Base-by-base conservation (phyloP, 1,284 basidiomycete species). In the Cerioporus squamosus region DNA sequence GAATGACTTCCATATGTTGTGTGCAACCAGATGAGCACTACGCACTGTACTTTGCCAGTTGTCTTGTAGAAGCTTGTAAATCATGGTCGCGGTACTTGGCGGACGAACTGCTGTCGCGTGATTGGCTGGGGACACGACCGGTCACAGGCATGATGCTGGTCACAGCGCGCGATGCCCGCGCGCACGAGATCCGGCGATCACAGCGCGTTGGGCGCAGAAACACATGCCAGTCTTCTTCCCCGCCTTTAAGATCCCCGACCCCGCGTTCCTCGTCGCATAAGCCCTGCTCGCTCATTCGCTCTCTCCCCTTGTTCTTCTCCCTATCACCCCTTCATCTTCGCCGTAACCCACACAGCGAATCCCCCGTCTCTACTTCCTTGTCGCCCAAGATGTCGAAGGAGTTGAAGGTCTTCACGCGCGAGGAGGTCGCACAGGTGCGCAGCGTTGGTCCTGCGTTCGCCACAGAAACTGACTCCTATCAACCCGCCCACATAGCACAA, bases 391-490 rank as follows among this genome's bases (percentile, higher is more conserved):
- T 78, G 51, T 67, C 77, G 36, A 80, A 78, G 60, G 72, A 80
- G 65, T 39, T 79, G 42, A 82, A 79, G 66, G 67, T 74, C 18
- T 81, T 78, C 53, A 78, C 83, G 9, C 75, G 79, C 53, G 82
- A 84, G 53, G 84, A 87, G 62, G 81, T 87, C 40, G 79, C 79
- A 15, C 79, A 83, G 79, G 84, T 84, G 48, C 42, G 71, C 63
- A 1, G 23, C 26, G 44, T 14, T 43, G 22, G 2, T 20, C 14
- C 40, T 24, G 14, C 26, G 42, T 46, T 14, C n/a, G 38, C 24
- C 24, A 18, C 14, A n/a, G 38, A 48, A 24, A 10, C 49, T 60
- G 36, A 51, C 42, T 12, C 20, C 31, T 56, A 23, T 18, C 12
- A 7, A 5, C 17, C 17, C 17, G n/a, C 17, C 17, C 17, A 17